Percentiles rank a stretch among this genome's conserved stretches.
These are phyloP conservation scores for Pseudopyricularia cyperi DNA, from an alignment of 2,329 filamentous ascomycete species.

Conservation along the genomic window DNA sequence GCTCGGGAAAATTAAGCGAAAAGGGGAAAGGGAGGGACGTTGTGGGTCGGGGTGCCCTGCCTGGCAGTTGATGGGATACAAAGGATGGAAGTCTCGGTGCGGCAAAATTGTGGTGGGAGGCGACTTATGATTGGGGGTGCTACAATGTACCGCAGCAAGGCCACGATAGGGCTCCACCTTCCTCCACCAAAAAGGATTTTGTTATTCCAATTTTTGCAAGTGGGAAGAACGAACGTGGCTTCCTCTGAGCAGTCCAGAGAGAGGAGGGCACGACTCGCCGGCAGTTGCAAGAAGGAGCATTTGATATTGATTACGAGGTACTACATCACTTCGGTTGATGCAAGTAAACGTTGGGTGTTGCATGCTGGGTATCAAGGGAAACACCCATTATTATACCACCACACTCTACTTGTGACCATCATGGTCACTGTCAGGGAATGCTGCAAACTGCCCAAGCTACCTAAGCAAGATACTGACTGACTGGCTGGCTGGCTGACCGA, in stretches of 20 bases:
- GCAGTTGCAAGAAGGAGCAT: too few relatives aligned
- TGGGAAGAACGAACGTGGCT: not conserved
- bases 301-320: too few relatives aligned
- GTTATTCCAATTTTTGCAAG: not conserved
- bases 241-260: not conserved
- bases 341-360: too few relatives aligned
- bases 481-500: too few relatives aligned
- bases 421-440: too few relatives aligned
- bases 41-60: conserved; percentile 7
- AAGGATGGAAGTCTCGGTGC: not conserved
- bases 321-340: too few relatives aligned
- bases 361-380: too few relatives aligned
- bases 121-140: not conserved
- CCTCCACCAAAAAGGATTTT: not conserved
- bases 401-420: too few relatives aligned
- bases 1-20: conserved; percentile 17
- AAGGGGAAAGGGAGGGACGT: conserved; percentile 15
- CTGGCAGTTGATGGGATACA: not conserved
- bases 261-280: not conserved
- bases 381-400: too few relatives aligned
- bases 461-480: too few relatives aligned
- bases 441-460: too few relatives aligned
- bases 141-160: too few relatives aligned
- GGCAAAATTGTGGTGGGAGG: not conserved
- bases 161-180: not conserved